Evolutionary conservation across 2,329 filamentous ascomycete species (phyloP).

Genomic region (Colletotrichum tropicale): DNA sequence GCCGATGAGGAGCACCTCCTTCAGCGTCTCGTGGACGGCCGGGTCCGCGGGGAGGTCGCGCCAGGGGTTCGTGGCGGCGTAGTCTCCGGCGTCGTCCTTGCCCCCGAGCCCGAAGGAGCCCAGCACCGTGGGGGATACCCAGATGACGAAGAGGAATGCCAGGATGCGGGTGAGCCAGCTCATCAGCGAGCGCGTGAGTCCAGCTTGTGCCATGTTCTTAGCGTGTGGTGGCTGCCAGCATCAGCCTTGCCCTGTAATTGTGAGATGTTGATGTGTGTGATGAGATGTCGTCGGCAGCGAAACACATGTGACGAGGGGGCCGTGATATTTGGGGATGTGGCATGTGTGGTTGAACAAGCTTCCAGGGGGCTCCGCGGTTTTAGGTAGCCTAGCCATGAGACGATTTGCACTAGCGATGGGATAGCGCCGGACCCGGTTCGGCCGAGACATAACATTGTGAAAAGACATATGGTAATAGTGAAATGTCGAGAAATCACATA

Average conservation of each 20-base stretch:
- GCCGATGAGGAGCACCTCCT: slow-evolving; percentile 7
- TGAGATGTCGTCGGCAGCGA: neutral
- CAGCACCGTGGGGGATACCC: neutral
- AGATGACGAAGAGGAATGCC: neutral
- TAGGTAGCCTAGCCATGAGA: neutral
- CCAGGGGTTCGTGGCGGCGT: slow-evolving; percentile 14
- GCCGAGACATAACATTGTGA: neutral
- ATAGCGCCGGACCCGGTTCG: neutral
- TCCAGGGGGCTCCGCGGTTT: neutral
- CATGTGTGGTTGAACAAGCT: neutral
- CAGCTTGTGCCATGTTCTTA: neutral
- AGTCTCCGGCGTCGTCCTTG: neutral
- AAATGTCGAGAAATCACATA: neutral
- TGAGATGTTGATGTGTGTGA: neutral
- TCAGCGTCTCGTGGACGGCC: neutral
- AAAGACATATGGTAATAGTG: neutral
- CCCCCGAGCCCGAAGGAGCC: neutral
- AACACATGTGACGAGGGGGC: neutral
- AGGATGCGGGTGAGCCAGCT: neutral
- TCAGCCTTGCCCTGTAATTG: neutral
- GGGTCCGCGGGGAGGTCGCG: slow-evolving; percentile 10
- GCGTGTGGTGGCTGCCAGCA: neutral
- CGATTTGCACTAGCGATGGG: neutral
- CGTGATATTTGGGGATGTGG: neutral
- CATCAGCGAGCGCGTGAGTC: neutral